Evolutionary conservation across 192 early-diverging fungal genomes (phyloP).

Genomic region (Coemansia sp.): DNA sequence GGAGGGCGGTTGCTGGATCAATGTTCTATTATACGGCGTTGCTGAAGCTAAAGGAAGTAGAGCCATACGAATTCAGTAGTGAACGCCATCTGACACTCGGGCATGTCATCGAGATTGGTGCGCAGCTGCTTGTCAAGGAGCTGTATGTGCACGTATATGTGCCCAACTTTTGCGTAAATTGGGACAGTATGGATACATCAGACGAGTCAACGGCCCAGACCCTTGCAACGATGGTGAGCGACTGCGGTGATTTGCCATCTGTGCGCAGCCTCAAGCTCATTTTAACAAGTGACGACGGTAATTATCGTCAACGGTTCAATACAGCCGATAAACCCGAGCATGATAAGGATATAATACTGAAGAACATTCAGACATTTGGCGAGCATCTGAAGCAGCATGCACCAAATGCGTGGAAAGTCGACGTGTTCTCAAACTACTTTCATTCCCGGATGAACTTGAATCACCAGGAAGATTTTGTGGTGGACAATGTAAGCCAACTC

Average conservation of each 20-base stretch:
- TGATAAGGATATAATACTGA: background rate
- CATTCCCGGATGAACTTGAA: background rate
- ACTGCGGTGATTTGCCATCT: background rate
- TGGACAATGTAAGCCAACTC: background rate
- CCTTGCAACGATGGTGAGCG: conserved; percentile 1
- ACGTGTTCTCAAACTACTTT: background rate
- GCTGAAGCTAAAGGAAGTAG: background rate
- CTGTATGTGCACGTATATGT: conserved; percentile 12
- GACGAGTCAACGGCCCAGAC: background rate
- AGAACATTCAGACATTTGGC: background rate
- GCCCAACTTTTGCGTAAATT: background rate
- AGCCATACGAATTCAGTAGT: background rate
- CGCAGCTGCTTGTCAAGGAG: conserved; percentile 13
- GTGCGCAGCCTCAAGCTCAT: conserved; percentile 1
- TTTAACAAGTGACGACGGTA: background rate
- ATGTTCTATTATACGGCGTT: conserved; percentile 17
- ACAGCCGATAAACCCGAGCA: background rate
- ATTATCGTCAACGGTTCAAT: background rate
- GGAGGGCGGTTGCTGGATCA: conserved; percentile 19
- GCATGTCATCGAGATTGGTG: conserved; percentile 4
- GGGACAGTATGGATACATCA: background rate
- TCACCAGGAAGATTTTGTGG: background rate
- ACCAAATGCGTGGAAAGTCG: conserved; percentile 9
- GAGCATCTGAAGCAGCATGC: background rate
- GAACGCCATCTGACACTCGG: background rate